These are phyloP conservation scores for Amphichorda felina DNA, from an alignment of 2,329 filamentous ascomycete genomes.

Conservation along the genomic window DNA sequence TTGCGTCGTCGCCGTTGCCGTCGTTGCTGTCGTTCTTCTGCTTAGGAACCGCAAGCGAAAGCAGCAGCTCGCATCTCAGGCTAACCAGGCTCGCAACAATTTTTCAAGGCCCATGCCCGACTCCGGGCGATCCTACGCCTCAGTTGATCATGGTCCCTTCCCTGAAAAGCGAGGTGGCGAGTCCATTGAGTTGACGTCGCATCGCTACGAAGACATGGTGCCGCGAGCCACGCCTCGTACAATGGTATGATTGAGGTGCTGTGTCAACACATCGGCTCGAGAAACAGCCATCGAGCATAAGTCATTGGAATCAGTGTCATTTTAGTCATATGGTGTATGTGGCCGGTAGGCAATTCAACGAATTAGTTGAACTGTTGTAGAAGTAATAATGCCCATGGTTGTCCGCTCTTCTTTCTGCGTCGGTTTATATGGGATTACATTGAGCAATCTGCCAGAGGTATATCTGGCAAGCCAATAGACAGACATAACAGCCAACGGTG, in stretches of 20 bases:
- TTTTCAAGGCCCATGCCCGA: constrained; percentile 41
- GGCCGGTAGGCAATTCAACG: no score
- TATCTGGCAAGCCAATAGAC: no score
- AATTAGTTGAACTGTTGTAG: no score
- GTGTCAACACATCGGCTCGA: neutral
- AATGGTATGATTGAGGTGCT: constrained; percentile 15
- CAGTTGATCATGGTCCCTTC: constrained; percentile 20
- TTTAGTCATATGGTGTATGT: no score
- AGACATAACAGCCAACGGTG: no score
- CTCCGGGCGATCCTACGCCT: constrained; percentile 25
- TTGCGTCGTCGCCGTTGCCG: constrained; percentile 24
- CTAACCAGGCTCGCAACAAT: constrained; percentile 17
- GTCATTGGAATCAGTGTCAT: no score
- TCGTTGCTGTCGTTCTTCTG: constrained; percentile 25
- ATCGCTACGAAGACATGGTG: constrained; percentile 46
- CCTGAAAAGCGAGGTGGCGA: constrained; percentile 23
- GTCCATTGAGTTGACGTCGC: constrained; percentile 38
- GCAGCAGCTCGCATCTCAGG: constrained; percentile 1
- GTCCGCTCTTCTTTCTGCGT: no score
- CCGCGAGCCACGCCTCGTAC: constrained; percentile 36
- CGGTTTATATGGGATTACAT: no score
- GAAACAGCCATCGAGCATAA: neutral
- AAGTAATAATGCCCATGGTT: no score
- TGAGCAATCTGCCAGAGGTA: no score
- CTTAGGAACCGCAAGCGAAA: constrained; percentile 15